Evolutionary conservation across 2,329 filamentous ascomycete species (phyloP).

Genomic region (Epichloe glyceriae): DNA sequence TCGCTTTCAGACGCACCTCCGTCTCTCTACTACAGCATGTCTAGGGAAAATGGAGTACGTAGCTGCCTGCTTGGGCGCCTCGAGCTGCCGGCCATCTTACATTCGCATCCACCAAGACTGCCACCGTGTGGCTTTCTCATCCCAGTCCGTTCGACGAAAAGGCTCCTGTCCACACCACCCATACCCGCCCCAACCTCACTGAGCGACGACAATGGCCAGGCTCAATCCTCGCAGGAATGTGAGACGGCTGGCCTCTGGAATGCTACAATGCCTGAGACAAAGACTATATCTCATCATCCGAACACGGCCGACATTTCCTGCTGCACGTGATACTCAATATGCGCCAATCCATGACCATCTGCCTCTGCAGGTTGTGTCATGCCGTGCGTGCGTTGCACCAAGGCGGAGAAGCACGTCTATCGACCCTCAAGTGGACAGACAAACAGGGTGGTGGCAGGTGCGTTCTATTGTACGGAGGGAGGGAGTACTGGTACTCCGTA

Average conservation of each 20-base stretch:
- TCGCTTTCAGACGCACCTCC: neutral
- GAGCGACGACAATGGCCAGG: slow-evolving; percentile 22
- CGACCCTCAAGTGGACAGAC: no score
- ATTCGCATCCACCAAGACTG: slow-evolving; percentile 4
- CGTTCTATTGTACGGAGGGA: neutral
- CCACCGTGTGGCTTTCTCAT: slow-evolving; percentile 4
- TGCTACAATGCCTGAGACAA: slow-evolving; percentile 23
- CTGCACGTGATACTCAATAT: slow-evolving; percentile 14
- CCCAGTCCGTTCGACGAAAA: slow-evolving; percentile 1
- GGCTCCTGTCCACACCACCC: neutral
- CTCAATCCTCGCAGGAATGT: slow-evolving; percentile 15
- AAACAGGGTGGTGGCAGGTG: neutral
- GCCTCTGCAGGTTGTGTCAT: slow-evolving; percentile 8
- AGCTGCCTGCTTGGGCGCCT: neutral
- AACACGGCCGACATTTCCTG: slow-evolving; percentile 12
- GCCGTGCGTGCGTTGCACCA: slow-evolving; percentile 4
- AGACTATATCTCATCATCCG: slow-evolving; percentile 17
- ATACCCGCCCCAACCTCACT: slow-evolving; percentile 16
- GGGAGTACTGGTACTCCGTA: neutral
- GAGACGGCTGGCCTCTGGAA: slow-evolving; percentile 18
- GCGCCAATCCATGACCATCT: slow-evolving; percentile 6
- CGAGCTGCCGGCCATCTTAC: neutral
- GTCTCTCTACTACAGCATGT: neutral
- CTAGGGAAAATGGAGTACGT: neutral
- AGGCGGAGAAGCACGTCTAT: neutral